Percentiles rank a stretch among this genome's conserved stretches.
phyloP scores from a whole-genome alignment of 768 basidiomycete species.

The Obba rivulosa region DNA sequence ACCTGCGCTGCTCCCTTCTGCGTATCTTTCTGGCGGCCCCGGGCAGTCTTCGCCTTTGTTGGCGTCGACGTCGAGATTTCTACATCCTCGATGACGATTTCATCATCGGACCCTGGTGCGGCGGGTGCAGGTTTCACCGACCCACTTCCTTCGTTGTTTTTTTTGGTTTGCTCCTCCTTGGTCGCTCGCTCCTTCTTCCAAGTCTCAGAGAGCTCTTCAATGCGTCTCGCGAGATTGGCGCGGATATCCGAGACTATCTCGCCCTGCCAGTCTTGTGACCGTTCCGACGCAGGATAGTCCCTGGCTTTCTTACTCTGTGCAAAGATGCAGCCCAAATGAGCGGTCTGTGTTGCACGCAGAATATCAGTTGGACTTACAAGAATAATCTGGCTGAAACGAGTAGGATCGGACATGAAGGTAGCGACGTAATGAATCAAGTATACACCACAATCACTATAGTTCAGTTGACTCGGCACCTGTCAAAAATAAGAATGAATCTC shows the following conservation, averaged over 20 bases:
- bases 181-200: slow-evolving; percentile 44
- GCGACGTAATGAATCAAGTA: slow-evolving; percentile 86
- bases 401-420: slow-evolving; percentile 66
- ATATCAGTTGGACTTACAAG: slow-evolving; percentile 27
- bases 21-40: background rate
- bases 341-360: slow-evolving; percentile 8
- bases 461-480: slow-evolving; percentile 85
- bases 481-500: background rate
- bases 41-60: background rate
- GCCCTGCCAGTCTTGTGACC: slow-evolving; percentile 49
- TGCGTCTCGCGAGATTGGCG: slow-evolving; percentile 36
- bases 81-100: background rate
- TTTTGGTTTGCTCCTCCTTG: slow-evolving; percentile 27
- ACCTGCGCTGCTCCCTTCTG: too few relatives aligned
- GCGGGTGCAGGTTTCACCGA: background rate
- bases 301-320: slow-evolving; percentile 26
- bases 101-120: background rate
- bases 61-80: background rate
- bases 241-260: slow-evolving; percentile 42
- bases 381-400: slow-evolving; percentile 45
- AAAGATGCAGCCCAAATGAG: background rate
- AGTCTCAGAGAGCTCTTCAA: slow-evolving; percentile 39
- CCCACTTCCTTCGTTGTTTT: background rate
- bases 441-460: slow-evolving; percentile 89
- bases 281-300: slow-evolving; percentile 25